These are phyloP conservation scores for Hirschioporus abietinus DNA, from an alignment of 768 basidiomycete genomes.

Conservation along the genomic window DNA sequence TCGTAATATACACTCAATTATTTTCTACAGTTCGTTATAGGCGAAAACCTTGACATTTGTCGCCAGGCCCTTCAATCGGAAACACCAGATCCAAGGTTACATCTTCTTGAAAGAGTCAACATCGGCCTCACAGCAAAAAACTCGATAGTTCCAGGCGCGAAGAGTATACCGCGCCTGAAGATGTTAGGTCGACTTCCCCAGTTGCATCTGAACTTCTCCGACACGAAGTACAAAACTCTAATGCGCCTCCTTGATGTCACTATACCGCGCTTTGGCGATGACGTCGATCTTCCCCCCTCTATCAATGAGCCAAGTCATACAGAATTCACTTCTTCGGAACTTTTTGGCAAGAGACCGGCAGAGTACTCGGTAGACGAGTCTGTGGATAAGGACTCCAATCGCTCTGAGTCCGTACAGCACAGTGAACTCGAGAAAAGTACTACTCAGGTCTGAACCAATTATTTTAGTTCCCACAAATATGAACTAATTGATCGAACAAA, in stretches of 20 bases:
- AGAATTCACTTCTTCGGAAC: conserved; percentile 32
- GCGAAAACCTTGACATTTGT: conserved; percentile 76
- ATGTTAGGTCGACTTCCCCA: conserved; percentile 83
- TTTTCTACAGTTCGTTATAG: conserved; percentile 73
- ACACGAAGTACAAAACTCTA: conserved; percentile 84
- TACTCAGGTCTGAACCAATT: conserved; percentile 38
- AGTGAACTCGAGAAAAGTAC: conserved; percentile 67
- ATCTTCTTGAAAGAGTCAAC: conserved; percentile 88
- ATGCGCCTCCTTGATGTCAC: conserved; percentile 91
- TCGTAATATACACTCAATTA: conserved; percentile 9
- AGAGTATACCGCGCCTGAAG: conserved; percentile 84
- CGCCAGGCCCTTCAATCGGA: conserved; percentile 67
- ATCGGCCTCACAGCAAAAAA: conserved; percentile 87
- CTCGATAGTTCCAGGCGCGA: conserved; percentile 82
- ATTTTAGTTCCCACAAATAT: not conserved
- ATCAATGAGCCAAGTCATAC: not conserved
- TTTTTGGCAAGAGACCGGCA: conserved; percentile 48
- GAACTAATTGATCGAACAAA: conserved; percentile 10
- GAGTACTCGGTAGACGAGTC: conserved; percentile 69
- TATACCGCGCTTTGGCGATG: conserved; percentile 72
- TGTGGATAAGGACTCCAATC: conserved; percentile 21
- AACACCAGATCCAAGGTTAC: conserved; percentile 51
- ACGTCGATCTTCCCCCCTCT: conserved; percentile 16
- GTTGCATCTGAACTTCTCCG: conserved; percentile 85
- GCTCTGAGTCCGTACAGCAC: conserved; percentile 52